These are phyloP conservation scores for Cyclotella distinguenda DNA, from an alignment of 108 stramenopile species.

Conservation along the genomic window DNA sequence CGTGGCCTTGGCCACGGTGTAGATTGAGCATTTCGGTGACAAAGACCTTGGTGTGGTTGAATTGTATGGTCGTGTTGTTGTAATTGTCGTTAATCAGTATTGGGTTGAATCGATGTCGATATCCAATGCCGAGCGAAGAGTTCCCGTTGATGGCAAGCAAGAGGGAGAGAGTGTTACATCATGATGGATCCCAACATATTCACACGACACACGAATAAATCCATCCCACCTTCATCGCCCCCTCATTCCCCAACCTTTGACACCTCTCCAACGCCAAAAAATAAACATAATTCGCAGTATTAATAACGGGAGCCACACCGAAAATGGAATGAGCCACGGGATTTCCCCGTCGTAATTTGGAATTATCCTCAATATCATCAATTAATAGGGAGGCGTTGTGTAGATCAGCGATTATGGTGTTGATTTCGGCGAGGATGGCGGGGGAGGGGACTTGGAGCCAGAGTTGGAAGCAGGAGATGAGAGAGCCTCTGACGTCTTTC, in stretches of 20 bases:
- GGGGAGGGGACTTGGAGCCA: conserved; percentile 62
- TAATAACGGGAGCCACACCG: conserved; percentile 90
- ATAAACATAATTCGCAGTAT: conserved; percentile 96
- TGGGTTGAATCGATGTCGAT: too few species aligned
- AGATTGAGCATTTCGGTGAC: too few species aligned
- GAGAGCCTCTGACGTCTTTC: conserved; percentile 74
- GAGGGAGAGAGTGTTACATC: too few species aligned
- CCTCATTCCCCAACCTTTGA: conserved; percentile 60
- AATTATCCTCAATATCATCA: conserved; percentile 97
- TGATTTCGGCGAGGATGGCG: conserved; percentile 36
- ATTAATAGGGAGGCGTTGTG: conserved; percentile 94
- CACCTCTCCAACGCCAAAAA: conserved; percentile 88
- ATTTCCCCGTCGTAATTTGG: conserved; percentile 85
- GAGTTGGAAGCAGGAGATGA: conserved; percentile 85
- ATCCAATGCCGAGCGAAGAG: too few species aligned
- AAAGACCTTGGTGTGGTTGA: conserved; percentile 53
- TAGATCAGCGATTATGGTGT: conserved; percentile 80
- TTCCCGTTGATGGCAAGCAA: too few species aligned
- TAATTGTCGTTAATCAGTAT: too few species aligned
- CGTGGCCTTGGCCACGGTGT: too few species aligned
- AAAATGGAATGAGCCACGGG: conserved; percentile 94
- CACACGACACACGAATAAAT: too few species aligned
- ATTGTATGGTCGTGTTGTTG: background rate
- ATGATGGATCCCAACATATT: too few species aligned
- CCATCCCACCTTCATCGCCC: conserved; percentile 57